phyloP scores from a whole-genome alignment of 2,329 filamentous ascomycete species.

The Sporothrix sp. region DNA sequence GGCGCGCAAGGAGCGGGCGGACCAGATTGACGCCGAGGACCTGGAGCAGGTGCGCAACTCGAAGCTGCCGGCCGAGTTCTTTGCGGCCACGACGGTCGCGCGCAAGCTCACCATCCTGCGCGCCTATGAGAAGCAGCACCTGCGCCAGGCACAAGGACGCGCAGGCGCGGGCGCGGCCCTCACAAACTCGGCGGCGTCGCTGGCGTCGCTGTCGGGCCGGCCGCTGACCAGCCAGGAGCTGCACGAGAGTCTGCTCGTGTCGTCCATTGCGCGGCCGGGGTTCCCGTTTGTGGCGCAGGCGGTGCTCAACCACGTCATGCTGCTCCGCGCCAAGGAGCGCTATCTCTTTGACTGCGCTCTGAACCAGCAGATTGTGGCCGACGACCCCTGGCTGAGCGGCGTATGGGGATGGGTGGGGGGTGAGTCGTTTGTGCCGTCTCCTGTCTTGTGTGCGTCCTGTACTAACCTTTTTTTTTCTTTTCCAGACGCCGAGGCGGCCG shows the following conservation, averaged over 20 bases:
- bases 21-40: conserved; percentile 25
- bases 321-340: conserved; percentile 49
- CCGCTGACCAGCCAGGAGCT: conserved; percentile 35
- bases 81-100: conserved; percentile 33
- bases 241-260: conserved; percentile 45
- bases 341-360: conserved; percentile 54
- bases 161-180: background rate
- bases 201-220: conserved; percentile 12
- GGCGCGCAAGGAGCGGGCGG: conserved; percentile 25
- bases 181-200: conserved; percentile 16
- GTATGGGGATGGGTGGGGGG: conserved; percentile 70
- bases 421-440: conserved; percentile 27
- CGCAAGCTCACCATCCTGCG: conserved; percentile 42
- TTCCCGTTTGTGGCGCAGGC: conserved; percentile 43
- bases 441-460: conserved; percentile 2
- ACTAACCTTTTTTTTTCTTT: background rate
- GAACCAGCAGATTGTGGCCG: conserved; percentile 58
- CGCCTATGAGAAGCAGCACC: conserved; percentile 23
- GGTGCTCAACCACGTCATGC: conserved; percentile 47
- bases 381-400: conserved; percentile 66
- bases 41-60: conserved; percentile 28
- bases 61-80: conserved; percentile 33
- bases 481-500: conserved; percentile 52
- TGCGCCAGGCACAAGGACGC: conserved; percentile 5
- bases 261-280: conserved; percentile 34